Conservation (phyloP, 2,329 filamentous ascomycete species). For the Aplosporella prunicola region DNA sequence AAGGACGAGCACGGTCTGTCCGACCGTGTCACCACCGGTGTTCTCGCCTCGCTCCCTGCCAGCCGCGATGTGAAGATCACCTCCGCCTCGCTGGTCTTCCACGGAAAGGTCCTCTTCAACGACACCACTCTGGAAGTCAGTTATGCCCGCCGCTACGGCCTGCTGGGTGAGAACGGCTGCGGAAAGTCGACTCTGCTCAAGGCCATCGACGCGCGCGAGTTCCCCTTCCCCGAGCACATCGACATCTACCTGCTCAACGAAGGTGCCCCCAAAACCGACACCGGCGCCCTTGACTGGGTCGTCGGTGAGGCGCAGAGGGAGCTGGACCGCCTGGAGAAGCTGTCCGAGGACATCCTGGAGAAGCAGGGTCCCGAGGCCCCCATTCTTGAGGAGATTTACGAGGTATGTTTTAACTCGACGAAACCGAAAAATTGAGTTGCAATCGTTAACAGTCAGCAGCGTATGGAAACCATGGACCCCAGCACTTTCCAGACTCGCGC, state of each 20-base stretch:
- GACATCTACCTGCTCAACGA: slow-evolving; percentile 98
- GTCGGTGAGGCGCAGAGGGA: slow-evolving; percentile 89
- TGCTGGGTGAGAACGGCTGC: slow-evolving; percentile 97
- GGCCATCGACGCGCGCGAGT: slow-evolving; percentile 87
- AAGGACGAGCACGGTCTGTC: slow-evolving; percentile 95
- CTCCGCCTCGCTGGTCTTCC: slow-evolving; percentile 88
- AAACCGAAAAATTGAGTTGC: neutral
- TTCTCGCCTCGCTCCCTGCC: slow-evolving; percentile 71
- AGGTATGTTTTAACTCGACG: slow-evolving; percentile 62
- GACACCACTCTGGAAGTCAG: slow-evolving; percentile 90
- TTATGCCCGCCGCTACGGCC: slow-evolving; percentile 84
- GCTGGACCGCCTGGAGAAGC: slow-evolving; percentile 77
- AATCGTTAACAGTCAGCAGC: slow-evolving; percentile 42
- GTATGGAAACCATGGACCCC: slow-evolving; percentile 98
- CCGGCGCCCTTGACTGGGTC: slow-evolving; percentile 94
- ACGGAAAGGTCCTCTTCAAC: slow-evolving; percentile 90
- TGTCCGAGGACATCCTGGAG: slow-evolving; percentile 85
- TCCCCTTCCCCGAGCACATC: slow-evolving; percentile 88
- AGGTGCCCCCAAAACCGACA: slow-evolving; percentile 78
- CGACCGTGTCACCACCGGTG: slow-evolving; percentile 96
- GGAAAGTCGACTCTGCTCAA: slow-evolving; percentile 98
- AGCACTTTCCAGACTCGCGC: slow-evolving; percentile 94
- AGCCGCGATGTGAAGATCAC: slow-evolving; percentile 97
- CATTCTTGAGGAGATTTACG: slow-evolving; percentile 86
- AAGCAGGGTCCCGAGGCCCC: slow-evolving; percentile 85